Percentiles rank a stretch among this genome's conserved stretches.
Conservation (phyloP, 139 green algal genomes). For the Picochlorum costavermella region DNA sequence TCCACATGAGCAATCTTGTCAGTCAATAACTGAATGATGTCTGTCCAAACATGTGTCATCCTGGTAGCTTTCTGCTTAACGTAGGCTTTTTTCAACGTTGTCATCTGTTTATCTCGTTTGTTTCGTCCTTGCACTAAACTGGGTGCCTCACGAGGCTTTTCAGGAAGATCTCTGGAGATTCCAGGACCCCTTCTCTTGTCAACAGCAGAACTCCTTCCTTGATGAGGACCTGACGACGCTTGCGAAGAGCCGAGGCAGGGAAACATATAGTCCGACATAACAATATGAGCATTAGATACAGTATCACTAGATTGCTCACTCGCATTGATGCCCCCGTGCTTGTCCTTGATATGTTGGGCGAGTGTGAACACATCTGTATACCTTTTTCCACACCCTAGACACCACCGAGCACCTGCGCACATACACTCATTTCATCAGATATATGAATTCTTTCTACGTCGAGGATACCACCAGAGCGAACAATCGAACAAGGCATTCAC, state of each 20-base stretch:
- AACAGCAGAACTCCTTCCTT: too few relatives aligned
- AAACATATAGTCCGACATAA: too few relatives aligned
- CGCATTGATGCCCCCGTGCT: slow-evolving; percentile 53
- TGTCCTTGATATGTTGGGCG: slow-evolving; percentile 62
- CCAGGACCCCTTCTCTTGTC: too few relatives aligned
- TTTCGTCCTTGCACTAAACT: too few relatives aligned
- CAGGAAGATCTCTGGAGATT: background rate
- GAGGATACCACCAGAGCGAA: too few relatives aligned
- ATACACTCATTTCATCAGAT: background rate
- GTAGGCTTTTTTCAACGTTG: background rate
- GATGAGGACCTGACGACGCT: too few relatives aligned
- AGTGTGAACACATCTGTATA: slow-evolving; percentile 47
- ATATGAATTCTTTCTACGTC: background rate
- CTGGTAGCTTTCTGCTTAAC: background rate
- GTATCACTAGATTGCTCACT: background rate
- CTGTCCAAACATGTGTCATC: background rate
- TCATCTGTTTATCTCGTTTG: background rate
- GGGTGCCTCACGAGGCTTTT: background rate
- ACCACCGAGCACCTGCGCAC: slow-evolving; percentile 40
- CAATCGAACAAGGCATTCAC: too few relatives aligned
- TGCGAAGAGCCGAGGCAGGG: too few relatives aligned
- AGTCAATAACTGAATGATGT: background rate
- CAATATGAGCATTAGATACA: background rate
- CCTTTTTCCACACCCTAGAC: slow-evolving; percentile 48
- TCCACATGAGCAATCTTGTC: too few relatives aligned